Evolutionary conservation across 257 asterid species (phyloP).

Genomic region (Craterostigma plantagineum): DNA sequence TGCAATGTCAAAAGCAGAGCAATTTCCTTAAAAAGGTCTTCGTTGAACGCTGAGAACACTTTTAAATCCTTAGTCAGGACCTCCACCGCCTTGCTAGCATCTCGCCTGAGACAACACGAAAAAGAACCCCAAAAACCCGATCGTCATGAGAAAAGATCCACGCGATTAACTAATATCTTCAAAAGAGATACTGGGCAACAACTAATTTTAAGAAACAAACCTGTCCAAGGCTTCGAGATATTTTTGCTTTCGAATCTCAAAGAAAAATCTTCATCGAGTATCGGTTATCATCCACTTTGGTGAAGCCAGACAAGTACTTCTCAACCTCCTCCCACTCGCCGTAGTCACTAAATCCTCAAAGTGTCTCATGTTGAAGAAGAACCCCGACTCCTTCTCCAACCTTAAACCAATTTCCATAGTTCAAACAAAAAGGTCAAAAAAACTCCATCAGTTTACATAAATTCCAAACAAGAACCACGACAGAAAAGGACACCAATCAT

Average conservation of each 20-base stretch:
- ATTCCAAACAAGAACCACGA: no score
- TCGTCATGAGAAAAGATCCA: no score
- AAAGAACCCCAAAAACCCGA: neutral
- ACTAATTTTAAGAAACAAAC: slow-evolving; percentile 6
- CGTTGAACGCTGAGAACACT: slow-evolving; percentile 24
- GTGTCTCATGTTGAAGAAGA: slow-evolving; percentile 40
- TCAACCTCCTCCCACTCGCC: slow-evolving; percentile 47
- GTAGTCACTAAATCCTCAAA: slow-evolving; percentile 31
- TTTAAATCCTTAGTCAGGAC: slow-evolving; percentile 39
- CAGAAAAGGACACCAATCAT: no score
- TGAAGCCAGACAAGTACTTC: slow-evolving; percentile 39
- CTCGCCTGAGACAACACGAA: slow-evolving; percentile 20
- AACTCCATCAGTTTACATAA: no score
- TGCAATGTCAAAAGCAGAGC: slow-evolving; percentile 27
- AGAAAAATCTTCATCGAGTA: slow-evolving; percentile 41
- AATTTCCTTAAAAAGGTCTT: slow-evolving; percentile 31
- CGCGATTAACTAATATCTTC: no score
- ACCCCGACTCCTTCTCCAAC: slow-evolving; percentile 51
- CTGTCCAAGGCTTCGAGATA: slow-evolving; percentile 49
- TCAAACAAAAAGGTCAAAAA: neutral
- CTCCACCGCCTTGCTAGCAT: slow-evolving; percentile 35
- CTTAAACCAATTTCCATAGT: slow-evolving; percentile 17
- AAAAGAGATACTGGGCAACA: no score
- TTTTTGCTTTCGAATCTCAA: slow-evolving; percentile 43
- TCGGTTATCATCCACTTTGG: slow-evolving; percentile 37